Percentiles rank a stretch among this genome's conserved stretches.
Conservation (phyloP, 2,329 filamentous ascomycete genomes). For the Diplodia mutila region DNA sequence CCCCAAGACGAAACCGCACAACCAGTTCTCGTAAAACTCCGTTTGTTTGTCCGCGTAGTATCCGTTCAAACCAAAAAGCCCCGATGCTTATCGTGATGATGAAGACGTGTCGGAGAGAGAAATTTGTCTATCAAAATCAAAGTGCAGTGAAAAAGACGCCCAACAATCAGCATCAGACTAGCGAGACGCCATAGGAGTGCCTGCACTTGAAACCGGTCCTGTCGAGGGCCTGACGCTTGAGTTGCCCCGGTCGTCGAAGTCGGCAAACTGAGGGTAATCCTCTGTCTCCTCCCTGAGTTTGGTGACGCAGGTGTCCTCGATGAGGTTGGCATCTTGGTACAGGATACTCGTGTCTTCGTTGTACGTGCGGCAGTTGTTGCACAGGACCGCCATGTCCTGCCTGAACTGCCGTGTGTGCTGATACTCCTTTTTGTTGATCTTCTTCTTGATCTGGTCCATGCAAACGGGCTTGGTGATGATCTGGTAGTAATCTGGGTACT, state of each 20-base stretch:
- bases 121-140: conserved; percentile 17
- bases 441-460: conserved; percentile 92
- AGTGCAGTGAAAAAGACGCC: background rate
- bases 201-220: conserved; percentile 56
- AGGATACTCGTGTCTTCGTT: conserved; percentile 95
- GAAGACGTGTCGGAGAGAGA: conserved; percentile 7
- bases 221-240: conserved; percentile 56
- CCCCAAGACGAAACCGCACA: background rate
- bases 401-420: conserved; percentile 77
- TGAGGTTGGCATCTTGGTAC: conserved; percentile 88
- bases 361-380: conserved; percentile 90
- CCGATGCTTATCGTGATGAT: conserved; percentile 12
- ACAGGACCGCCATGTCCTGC: conserved; percentile 81
- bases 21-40: conserved; percentile 18
- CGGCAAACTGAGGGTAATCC: conserved; percentile 60
- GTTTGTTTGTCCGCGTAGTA: conserved; percentile 6
- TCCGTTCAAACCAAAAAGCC: conserved; percentile 10
- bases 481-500: conserved; percentile 94
- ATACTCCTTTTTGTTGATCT: conserved; percentile 97
- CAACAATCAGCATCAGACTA: background rate
- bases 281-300: conserved; percentile 60
- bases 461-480: conserved; percentile 92
- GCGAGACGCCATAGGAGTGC: conserved; percentile 58
- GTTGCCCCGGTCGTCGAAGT: conserved; percentile 58
- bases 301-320: conserved; percentile 66